phyloP scores from a whole-genome alignment of 192 early-diverging fungal genomes.

The Backusella australiensis region DNA sequence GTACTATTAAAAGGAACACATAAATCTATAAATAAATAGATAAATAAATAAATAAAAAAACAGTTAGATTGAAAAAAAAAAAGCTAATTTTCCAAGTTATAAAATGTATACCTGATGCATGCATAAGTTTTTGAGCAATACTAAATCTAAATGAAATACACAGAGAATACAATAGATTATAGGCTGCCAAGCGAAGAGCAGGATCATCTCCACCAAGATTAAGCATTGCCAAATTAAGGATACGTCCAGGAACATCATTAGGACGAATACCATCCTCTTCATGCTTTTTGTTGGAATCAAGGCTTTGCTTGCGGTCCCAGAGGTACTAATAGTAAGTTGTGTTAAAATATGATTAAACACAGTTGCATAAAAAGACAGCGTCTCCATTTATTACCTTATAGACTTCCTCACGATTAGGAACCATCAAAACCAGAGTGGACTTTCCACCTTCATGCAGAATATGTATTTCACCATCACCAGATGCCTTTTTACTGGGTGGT shows the following conservation, averaged over 20 bases:
- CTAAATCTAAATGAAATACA: slow-evolving; percentile 79
- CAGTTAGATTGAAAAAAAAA: not conserved
- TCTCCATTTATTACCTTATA: not conserved
- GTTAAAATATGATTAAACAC: not conserved
- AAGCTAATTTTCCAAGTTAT: not conserved
- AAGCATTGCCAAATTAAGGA: slow-evolving; percentile 88
- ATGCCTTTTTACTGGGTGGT: not conserved
- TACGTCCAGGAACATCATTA: slow-evolving; percentile 82
- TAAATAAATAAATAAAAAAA: not conserved
- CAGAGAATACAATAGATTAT: slow-evolving; percentile 83
- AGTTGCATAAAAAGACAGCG: not conserved
- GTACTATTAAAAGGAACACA: slow-evolving; percentile 86
- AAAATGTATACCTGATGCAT: slow-evolving; percentile 49
- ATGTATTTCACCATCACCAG: slow-evolving; percentile 10
- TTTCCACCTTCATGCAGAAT: slow-evolving; percentile 1
- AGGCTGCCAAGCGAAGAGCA: slow-evolving; percentile 73
- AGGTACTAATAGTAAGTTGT: not conserved
- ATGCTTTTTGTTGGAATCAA: not conserved
- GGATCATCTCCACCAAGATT: slow-evolving; percentile 81
- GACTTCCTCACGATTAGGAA: slow-evolving; percentile 4
- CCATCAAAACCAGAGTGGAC: not conserved
- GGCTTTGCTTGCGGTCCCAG: not conserved
- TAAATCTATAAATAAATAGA: slow-evolving; percentile 49
- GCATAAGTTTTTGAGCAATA: slow-evolving; percentile 69
- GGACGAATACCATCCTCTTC: slow-evolving; percentile 56